These are phyloP conservation scores for Hygrophorus pudorinus DNA, from an alignment of 768 basidiomycete species.

Conservation along the genomic window DNA sequence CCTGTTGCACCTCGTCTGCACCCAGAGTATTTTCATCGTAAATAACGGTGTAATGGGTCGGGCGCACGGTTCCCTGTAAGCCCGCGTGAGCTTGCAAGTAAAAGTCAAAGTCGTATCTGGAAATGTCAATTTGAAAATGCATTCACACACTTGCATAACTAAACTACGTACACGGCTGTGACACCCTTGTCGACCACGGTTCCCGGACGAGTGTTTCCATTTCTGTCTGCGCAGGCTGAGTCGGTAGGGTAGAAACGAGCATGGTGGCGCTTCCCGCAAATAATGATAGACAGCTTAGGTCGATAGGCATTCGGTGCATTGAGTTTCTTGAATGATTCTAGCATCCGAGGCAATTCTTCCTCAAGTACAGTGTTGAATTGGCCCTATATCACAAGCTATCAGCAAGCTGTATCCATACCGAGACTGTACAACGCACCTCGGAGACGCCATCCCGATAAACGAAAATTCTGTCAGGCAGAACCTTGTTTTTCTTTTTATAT, in stretches of 20 bases:
- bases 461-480: slow-evolving; percentile 56
- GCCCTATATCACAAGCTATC: slow-evolving; percentile 33
- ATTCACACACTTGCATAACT: not conserved
- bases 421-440: slow-evolving; percentile 38
- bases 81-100: slow-evolving; percentile 57
- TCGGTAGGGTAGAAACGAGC: slow-evolving; percentile 47
- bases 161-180: slow-evolving; percentile 45
- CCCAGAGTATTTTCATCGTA: slow-evolving; percentile 67
- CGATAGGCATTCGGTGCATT: slow-evolving; percentile 38
- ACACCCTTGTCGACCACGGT: slow-evolving; percentile 76
- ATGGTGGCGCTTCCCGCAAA: slow-evolving; percentile 42
- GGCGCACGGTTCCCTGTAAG: slow-evolving; percentile 57
- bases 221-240: slow-evolving; percentile 39
- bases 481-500: slow-evolving; percentile 45
- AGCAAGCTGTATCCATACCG: not conserved
- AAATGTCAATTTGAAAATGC: not conserved
- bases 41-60: slow-evolving; percentile 73
- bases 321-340: slow-evolving; percentile 47
- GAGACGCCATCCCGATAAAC: slow-evolving; percentile 80
- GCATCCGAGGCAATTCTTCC: slow-evolving; percentile 54
- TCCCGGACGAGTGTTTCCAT: slow-evolving; percentile 72
- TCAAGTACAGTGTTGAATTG: slow-evolving; percentile 57
- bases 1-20: slow-evolving; percentile 66
- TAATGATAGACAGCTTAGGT: slow-evolving; percentile 59
- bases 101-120: slow-evolving; percentile 17